Percentiles rank a stretch among this genome's conserved stretches.
Conservation (phyloP, 495 filamentous ascomycete genomes). For the Talaromyces ruber region DNA sequence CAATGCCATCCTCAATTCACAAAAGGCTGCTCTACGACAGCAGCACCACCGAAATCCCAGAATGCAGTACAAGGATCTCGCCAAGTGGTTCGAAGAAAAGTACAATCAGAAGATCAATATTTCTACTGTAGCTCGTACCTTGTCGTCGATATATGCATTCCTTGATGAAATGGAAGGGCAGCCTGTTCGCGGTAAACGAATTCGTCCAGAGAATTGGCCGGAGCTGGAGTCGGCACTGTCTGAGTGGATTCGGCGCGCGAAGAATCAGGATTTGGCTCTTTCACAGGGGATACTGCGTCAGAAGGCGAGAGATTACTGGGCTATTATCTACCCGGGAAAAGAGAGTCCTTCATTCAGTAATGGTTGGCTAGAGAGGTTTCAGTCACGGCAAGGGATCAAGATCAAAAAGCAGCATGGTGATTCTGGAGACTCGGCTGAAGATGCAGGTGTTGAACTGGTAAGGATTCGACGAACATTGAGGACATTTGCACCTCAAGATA, state of each 20-base stretch:
- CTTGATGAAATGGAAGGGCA: neutral
- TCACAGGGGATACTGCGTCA: slow-evolving; percentile 8
- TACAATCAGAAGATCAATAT: neutral
- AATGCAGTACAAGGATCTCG: neutral
- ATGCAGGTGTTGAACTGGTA: neutral
- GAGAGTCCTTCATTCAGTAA: slow-evolving; percentile 11
- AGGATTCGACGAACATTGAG: slow-evolving; percentile 5
- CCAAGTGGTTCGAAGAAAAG: slow-evolving; percentile 2
- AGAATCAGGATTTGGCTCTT: slow-evolving; percentile 4
- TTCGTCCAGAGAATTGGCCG: slow-evolving; percentile 4
- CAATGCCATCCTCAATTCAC: neutral
- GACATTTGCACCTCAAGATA: slow-evolving; percentile 14
- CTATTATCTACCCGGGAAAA: slow-evolving; percentile 3
- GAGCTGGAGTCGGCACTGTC: slow-evolving; percentile 11
- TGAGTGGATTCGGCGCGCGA: slow-evolving; percentile 10
- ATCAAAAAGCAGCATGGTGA: neutral
- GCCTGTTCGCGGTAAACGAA: too few species aligned
- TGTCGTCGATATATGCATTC: neutral
- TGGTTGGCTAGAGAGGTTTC: slow-evolving; percentile 15
- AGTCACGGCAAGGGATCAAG: slow-evolving; percentile 10
- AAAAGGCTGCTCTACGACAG: neutral
- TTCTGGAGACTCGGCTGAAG: neutral
- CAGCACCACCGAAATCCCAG: neutral
- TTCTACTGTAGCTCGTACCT: neutral
- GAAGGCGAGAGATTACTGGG: slow-evolving; percentile 11